These are phyloP conservation scores for Tephrocybe sp. DNA, from an alignment of 768 basidiomycete genomes.

Conservation along the genomic window DNA sequence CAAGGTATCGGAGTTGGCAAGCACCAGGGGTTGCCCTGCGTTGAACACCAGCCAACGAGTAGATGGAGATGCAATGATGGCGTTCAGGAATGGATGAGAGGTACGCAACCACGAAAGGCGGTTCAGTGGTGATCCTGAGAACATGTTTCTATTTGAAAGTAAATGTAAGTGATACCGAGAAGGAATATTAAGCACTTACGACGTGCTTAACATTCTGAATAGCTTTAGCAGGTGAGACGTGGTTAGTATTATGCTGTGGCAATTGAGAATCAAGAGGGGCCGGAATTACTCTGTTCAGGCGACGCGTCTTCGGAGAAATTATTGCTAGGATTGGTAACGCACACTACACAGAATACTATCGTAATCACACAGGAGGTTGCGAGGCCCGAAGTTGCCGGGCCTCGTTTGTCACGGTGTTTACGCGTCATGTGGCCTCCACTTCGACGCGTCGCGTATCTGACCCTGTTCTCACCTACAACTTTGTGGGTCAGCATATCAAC, in stretches of 20 bases:
- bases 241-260: not conserved
- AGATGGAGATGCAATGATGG: conserved; percentile 55
- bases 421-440: conserved; percentile 1
- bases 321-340: not conserved
- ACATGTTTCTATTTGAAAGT: conserved; percentile 42
- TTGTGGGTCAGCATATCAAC: conserved; percentile 3
- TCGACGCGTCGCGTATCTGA: conserved; percentile 7
- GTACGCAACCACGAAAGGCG: conserved; percentile 80
- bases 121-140: conserved; percentile 71
- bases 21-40: conserved; percentile 64
- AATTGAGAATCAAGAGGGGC: not conserved
- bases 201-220: conserved; percentile 14
- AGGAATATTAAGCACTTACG: conserved; percentile 17
- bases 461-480: conserved; percentile 16
- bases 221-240: conserved; percentile 3
- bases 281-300: not conserved
- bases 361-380: too few species aligned
- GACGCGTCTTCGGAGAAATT: not conserved
- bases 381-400: conserved; percentile 1
- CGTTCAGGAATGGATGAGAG: conserved; percentile 75
- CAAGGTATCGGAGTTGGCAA: conserved; percentile 34
- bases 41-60: conserved; percentile 83
- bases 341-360: too few species aligned
- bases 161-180: too few species aligned
- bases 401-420: not conserved